A percentile compares a stretch with the other conserved stretches of the same genome.
These are phyloP conservation scores for Colletotrichum sp. DNA, from an alignment of 2,329 filamentous ascomycete species.

Conservation along the genomic window DNA sequence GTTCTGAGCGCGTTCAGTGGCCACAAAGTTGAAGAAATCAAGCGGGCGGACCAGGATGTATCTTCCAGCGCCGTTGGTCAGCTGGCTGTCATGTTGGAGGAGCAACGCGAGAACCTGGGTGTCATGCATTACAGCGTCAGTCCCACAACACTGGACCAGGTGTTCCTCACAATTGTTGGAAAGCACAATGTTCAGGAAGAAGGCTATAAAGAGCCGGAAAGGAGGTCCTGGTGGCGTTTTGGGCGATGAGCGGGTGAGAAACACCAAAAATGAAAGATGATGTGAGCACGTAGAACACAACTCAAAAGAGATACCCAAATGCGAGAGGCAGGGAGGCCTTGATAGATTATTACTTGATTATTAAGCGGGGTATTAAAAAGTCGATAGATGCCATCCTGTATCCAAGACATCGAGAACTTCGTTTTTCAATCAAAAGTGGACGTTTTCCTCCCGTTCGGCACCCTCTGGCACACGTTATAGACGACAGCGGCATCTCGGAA, in stretches of 20 bases:
- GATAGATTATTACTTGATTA: background rate
- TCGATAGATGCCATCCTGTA: background rate
- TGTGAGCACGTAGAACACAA: background rate
- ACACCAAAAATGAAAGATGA: background rate
- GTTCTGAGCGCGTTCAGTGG: conserved; percentile 28
- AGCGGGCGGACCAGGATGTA: conserved; percentile 29
- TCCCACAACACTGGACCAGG: conserved; percentile 87
- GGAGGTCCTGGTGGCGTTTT: conserved; percentile 22
- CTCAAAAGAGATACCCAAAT: background rate
- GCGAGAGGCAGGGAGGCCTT: background rate
- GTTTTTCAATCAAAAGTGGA: background rate
- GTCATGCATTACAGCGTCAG: conserved; percentile 88
- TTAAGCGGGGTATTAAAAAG: background rate
- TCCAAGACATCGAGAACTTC: background rate
- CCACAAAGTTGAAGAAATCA: conserved; percentile 23
- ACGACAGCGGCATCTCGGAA: background rate
- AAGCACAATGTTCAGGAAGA: conserved; percentile 82
- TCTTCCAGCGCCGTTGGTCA: conserved; percentile 65
- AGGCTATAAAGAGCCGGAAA: conserved; percentile 49
- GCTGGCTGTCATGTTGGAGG: conserved; percentile 77
- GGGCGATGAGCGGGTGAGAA: background rate
- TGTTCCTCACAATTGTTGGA: conserved; percentile 85
- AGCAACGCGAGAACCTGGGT: conserved; percentile 69
- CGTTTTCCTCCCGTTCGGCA: background rate
- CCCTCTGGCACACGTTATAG: background rate